Evolutionary conservation across 208 protist species (phyloP).

Genomic region (Trypanosoma vivax): DNA sequence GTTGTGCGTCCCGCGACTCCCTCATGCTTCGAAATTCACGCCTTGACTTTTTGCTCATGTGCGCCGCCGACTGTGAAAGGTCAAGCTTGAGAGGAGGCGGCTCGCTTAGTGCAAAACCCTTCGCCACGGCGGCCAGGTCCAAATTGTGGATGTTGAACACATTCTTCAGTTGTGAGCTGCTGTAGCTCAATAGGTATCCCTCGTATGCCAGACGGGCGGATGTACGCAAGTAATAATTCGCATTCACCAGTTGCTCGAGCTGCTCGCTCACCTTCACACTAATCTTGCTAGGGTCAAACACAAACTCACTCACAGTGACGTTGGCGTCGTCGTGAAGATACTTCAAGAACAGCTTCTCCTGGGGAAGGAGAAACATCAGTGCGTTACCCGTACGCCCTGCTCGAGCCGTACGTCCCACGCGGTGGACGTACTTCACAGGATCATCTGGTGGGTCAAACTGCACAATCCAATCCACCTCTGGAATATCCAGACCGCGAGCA

Average conservation of each 20-base stretch:
- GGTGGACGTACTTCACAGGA: conserved; percentile 99
- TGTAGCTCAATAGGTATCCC: conserved; percentile 97
- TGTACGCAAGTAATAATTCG: conserved; percentile 99
- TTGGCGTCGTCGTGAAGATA: conserved; percentile 96
- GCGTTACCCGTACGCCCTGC: conserved; percentile 89
- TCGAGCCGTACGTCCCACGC: conserved; percentile 97
- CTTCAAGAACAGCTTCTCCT: conserved; percentile 98
- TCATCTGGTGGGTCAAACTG: conserved; percentile 99
- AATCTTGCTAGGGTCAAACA: conserved; percentile 96
- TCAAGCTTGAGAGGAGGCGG: conserved; percentile 89
- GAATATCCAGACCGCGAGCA: conserved; percentile 98
- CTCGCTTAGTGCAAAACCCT: conserved; percentile 87
- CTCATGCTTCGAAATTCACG: conserved; percentile 69
- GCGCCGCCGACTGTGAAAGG: conserved; percentile 85
- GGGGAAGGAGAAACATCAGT: conserved; percentile 97
- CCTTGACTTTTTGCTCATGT: conserved; percentile 86
- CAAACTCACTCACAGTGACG: conserved; percentile 97
- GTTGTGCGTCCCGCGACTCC: conserved; percentile 60
- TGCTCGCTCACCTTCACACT: conserved; percentile 86
- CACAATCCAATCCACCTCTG: conserved; percentile 99
- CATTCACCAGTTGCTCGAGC: conserved; percentile 95
- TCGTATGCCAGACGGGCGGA: conserved; percentile 97
- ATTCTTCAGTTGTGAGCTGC: conserved; percentile 97
- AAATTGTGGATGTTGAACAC: conserved; percentile 98
- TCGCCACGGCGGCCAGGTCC: conserved; percentile 94